Base-by-base conservation (phyloP, 2,329 filamentous ascomycete genomes). In the Cytospora piceicola region DNA sequence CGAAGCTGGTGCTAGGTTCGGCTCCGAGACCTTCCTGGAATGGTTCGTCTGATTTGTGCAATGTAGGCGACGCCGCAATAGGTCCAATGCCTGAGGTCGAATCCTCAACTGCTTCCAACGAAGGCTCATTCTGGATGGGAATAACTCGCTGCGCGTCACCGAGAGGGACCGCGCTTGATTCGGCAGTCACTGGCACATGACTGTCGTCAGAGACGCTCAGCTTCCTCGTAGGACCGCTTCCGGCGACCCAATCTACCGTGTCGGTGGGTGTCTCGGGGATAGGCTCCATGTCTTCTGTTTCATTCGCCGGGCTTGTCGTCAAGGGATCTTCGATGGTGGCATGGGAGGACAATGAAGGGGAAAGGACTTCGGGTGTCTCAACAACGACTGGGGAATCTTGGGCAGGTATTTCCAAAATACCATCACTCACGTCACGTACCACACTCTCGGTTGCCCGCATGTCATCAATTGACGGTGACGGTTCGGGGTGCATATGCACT, bases 221-320 rank as follows among this genome's bases (percentile, higher is more conserved):
- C 66, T 76, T 77, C 66, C 77, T 78, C 66, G 75, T 75, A 56
- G 70, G 58, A 58, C 67, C 66, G 42, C 67, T 49, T 68, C 73
- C 72, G 55, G 73, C 70, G 57, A 68, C 69, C 70, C 68, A 71
- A 58, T 74, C 72, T 36, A 71, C 69, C 53, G 70, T 65, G 63
- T 75, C 70, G 46, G 65, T 49, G 39, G 67, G 68, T 20, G 68
- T 58, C 42, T 67, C 69, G 14, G 63, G 58, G 27, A 65, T 54
- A 42, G 52, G 27, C 39, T 70, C 67, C 46, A 56, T 66, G 55
- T 66, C 66, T 58, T 67, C 67, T 61, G 71, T 58, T 17, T 62
- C 60, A 54, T 63, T 67, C 70, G 27, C 68, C 46, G 66, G 70
- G 65, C 49, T 67, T 60, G 61, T 68, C 32, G 39, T 34, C 17